Conservation (phyloP, 768 basidiomycete species). For the Phaeotremella fagi region DNA sequence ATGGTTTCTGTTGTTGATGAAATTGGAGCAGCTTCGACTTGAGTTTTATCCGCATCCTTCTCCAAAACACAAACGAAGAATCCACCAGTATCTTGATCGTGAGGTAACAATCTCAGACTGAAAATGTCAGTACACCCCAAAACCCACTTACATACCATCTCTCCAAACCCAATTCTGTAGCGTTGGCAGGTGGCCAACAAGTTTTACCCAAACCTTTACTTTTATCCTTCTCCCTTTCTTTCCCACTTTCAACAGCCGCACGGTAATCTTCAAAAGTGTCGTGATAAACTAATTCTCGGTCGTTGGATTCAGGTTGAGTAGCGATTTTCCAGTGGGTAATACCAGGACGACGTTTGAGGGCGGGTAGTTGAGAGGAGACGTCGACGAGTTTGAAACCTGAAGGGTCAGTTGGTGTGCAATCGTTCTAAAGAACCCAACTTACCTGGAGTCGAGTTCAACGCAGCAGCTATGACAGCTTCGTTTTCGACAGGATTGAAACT, state of each 20-base stretch:
- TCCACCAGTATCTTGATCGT: conserved; percentile 92
- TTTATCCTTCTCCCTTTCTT: conserved; percentile 59
- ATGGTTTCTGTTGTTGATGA: background rate
- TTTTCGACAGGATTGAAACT: conserved; percentile 96
- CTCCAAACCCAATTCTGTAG: conserved; percentile 58
- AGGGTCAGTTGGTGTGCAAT: background rate
- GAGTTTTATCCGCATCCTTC: conserved; percentile 25
- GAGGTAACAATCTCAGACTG: conserved; percentile 87
- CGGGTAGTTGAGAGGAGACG: conserved; percentile 65
- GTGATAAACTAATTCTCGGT: conserved; percentile 24
- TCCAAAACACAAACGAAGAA: conserved; percentile 90
- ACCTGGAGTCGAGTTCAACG: conserved; percentile 69
- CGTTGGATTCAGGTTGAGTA: conserved; percentile 24
- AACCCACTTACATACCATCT: conserved; percentile 59
- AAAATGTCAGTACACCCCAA: conserved; percentile 1
- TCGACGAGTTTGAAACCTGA: conserved; percentile 66
- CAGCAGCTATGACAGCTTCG: conserved; percentile 87
- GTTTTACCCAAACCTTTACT: conserved; percentile 51
- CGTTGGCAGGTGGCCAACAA: conserved; percentile 73
- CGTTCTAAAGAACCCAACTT: conserved; percentile 13
- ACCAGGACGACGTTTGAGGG: conserved; percentile 71
- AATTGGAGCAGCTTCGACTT: background rate
- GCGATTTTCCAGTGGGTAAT: conserved; percentile 73
- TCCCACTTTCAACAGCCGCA: conserved; percentile 50
- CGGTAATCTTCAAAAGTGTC: conserved; percentile 60